Base-by-base conservation (phyloP, 2,329 filamentous ascomycete species). In the Ceratocystis lukuohia region DNA sequence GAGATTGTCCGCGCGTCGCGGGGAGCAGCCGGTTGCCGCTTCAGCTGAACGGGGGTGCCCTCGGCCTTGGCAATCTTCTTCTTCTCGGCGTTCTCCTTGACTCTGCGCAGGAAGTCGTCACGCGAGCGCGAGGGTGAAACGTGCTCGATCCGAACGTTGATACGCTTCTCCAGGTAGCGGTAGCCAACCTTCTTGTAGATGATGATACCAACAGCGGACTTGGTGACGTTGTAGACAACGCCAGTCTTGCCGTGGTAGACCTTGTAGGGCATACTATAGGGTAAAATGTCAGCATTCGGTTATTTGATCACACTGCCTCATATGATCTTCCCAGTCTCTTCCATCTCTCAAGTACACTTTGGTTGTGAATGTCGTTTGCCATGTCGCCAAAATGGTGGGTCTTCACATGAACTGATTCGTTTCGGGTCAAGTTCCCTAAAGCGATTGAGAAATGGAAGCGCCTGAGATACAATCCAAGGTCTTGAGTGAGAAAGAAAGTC, bases 131-230 rank as follows among this genome's bases (percentile, higher is more conserved):
- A 97, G 77, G 89, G 89, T 76, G 82, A 81, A 81, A 99, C 85
- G 88, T 99, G 94, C 88, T 99, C 94, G 80, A 97, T 81, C 78
- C 94, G 91, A 82, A 99, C 84, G 87, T 96, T 97, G 84, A 99
- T 87, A 80, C 94, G 93, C 91, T 99, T 99, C 89, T 99, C 94
- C 79, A 99, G 85, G 87, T 96, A 99, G 77, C 93, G 89, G 88
- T 97, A 94, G 82, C 92, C 91, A 79, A 99, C 94, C 80, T 95
- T 91, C 87, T 96, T 96, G 89, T 96, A 93, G 82, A 99, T 89
- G 82, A 99, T 96, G 80, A 99, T 89, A 76, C 94, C 94, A 78
- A 99, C 91, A 59, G 94, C 89, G 75, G 86, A 89, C 87, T 96
- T 96, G 82, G 93, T 94, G 75, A 99, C 94, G 85, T 99, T 99